Evolutionary conservation across 2,329 filamentous ascomycete species (phyloP).

Genomic region (Sclerotinia glacialis): DNA sequence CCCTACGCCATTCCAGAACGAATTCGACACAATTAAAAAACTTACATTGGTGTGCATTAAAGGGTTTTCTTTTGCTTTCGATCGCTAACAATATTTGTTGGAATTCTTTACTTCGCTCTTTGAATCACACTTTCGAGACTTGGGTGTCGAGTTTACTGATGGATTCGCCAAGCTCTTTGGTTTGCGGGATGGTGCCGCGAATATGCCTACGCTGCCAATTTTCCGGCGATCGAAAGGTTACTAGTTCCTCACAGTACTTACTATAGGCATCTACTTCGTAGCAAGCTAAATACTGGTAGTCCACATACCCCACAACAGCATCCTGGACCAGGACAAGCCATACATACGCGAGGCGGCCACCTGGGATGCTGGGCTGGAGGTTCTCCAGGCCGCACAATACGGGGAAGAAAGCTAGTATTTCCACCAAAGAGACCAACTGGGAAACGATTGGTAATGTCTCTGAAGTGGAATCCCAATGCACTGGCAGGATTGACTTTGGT

Average conservation of each 20-base stretch:
- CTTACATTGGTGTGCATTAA: background rate
- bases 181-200: background rate
- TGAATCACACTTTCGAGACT: background rate
- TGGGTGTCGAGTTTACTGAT: background rate
- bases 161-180: background rate
- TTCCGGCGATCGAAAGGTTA: background rate
- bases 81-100: background rate
- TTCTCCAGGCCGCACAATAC: no score
- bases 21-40: background rate
- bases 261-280: background rate
- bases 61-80: background rate
- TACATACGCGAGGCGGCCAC: background rate
- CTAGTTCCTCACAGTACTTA: background rate
- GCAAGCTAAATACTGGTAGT: background rate
- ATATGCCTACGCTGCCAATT: background rate
- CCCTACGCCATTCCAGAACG: background rate
- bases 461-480: no score
- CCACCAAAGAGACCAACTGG: no score
- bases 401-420: no score
- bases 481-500: no score
- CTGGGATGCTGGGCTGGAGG: no score
- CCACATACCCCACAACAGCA: background rate
- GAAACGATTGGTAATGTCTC: no score
- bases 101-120: background rate
- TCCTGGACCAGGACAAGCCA: no score